Percentiles rank a stretch among this genome's conserved stretches.
Evolutionary conservation across 148 eudicot species (phyloP).

Genomic region (Vaccinium macrocarpon): DNA sequence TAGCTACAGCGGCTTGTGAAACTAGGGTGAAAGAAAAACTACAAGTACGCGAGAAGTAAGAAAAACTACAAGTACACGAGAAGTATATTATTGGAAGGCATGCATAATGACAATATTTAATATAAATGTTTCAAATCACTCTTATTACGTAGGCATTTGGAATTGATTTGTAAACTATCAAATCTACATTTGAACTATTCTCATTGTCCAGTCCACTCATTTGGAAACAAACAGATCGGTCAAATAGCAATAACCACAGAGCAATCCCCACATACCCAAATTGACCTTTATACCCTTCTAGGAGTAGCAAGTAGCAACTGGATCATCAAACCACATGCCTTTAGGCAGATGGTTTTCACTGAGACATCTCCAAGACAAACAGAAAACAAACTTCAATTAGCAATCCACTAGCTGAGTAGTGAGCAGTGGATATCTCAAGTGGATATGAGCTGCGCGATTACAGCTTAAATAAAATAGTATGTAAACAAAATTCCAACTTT

Average conservation of each 20-base stretch:
- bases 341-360: neutral
- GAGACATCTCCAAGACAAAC: neutral
- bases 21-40: neutral
- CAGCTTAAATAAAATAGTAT: neutral
- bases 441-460: neutral
- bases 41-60: too few species aligned
- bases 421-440: neutral
- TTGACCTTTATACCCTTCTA: neutral
- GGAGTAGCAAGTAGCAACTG: constrained; percentile 4
- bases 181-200: neutral
- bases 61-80: too few species aligned
- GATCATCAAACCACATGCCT: neutral
- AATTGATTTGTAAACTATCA: neutral
- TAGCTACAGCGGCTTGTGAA: neutral
- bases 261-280: neutral
- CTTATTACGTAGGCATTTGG: neutral
- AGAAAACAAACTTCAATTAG: neutral
- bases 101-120: neutral
- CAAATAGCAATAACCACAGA: neutral
- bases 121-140: neutral
- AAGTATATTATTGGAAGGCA: too few species aligned
- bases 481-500: neutral
- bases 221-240: neutral
- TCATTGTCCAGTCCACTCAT: neutral
- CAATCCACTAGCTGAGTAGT: neutral